Evolutionary conservation across 2,329 filamentous ascomycete species (phyloP).

Genomic region (Botrytis galanthina): DNA sequence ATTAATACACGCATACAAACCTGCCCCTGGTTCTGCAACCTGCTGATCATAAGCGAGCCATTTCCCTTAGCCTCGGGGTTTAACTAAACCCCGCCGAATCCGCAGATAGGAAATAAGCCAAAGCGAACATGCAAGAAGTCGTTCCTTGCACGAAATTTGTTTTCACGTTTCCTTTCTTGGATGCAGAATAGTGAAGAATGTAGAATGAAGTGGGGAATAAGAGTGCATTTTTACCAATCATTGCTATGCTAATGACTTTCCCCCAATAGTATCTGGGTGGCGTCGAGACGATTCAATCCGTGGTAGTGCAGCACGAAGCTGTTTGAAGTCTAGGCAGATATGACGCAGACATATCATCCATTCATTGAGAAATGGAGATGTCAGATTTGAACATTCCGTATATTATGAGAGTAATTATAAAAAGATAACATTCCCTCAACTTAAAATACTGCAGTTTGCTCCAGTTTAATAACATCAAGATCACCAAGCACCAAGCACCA

Average conservation of each 20-base stretch:
- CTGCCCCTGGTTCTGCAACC: neutral
- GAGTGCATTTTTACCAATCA: neutral
- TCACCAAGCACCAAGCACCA: neutral
- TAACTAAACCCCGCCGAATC: neutral
- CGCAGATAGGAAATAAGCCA: too few species aligned
- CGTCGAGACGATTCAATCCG: neutral
- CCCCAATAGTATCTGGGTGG: neutral
- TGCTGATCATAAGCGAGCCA: neutral
- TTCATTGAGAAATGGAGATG: neutral
- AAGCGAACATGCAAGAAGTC: neutral
- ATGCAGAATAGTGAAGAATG: neutral
- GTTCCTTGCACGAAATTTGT: neutral
- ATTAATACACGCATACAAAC: neutral
- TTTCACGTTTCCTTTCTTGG: neutral
- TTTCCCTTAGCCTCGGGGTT: neutral
- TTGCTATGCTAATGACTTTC: neutral
- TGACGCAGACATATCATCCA: neutral
- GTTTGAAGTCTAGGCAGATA: neutral
- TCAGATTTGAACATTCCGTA: neutral
- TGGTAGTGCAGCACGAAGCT: neutral
- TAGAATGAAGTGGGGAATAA: neutral
- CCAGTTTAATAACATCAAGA: neutral
- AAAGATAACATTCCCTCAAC: neutral
- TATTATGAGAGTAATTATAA: neutral
- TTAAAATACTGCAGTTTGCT: neutral